Base-by-base conservation (phyloP, 306 rosid species). In the Ziziphus jujuba region DNA sequence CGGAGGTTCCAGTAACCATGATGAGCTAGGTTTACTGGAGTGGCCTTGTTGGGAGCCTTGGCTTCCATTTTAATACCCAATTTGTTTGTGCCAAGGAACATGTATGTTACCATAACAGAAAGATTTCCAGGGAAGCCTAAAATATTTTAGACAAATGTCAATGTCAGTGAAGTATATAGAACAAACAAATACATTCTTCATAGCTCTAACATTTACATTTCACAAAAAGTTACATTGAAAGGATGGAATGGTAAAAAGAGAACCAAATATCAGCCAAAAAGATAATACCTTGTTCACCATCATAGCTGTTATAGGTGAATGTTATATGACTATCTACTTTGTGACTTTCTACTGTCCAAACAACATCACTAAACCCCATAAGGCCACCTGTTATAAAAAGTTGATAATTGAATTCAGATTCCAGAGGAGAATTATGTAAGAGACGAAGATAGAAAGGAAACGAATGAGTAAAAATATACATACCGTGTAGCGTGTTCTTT, bases 101-200 rank as follows among this genome's bases (percentile, higher is more conserved):
- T 52, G 77, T 87, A 90, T 6, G 91, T 85, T 35, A 85, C 90
- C 0, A 69, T 13, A 1, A 90, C 87, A 25, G 71, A 65, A 6
- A 90, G 71, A 52, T 78, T 68, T n/a, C 96, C 95, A 1, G 95
- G 95, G 65, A 87, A 90, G 20, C 96, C 96, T 84, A 66, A 7
- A 59, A n/a, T 49, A n/a, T 33, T 60, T 38, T 24, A 45, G 36
- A 48, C n/a, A 62, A 6, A 36, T 49, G 21, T 25, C 43, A 28
- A 22, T 19, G 54, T 13, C 14, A 36, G 17, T 53, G 62, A 15
- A 17, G 38, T 55, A 33, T 16, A 20, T 21, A 2, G 14, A 0
- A 23, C 21, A 20, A 1, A 10, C 0, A 22, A 1, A 14, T 1
- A 63, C 10, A 69, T n/a, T 8, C 45, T 40, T 10, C 10, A 8